Evolutionary conservation across 2,329 filamentous ascomycete species (phyloP), one percentile per base, ranked within the genome.

Genomic region (Colletotrichum magnum): DNA sequence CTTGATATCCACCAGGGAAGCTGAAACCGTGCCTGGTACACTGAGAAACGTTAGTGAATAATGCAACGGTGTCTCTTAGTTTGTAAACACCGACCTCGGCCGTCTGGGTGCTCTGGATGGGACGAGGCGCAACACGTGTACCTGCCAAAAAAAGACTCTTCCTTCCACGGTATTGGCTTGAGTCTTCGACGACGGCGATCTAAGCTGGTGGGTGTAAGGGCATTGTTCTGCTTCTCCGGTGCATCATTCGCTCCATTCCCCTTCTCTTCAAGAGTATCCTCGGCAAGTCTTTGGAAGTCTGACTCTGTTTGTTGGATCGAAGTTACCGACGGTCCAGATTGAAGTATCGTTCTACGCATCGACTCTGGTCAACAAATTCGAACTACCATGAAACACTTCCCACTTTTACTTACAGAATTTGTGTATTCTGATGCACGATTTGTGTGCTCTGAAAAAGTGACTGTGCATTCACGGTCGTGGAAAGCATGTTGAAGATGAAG

Each of bases 1-100:
- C 43, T 6, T 3, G 62, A 56, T 2, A 69, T 4, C 67, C 67
- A 69, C 13, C 26, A 41, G 0, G 67, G 67, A 13, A 60, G 51
- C 21, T 69, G 67, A 4, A 67, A 12, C 0, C 62, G 57, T 7
- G 51, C 21, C 32, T 50, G 41, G 41, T 15, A 43, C 4, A 43
- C 41, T 43, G 41, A 6, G 41, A 5, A 43, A n/a, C 2, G 41
- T 43, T 43, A 43, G 41, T 43, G 13, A 15, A 43, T 5, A n/a
- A 2, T 1, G 1, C 6, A 13, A 6, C 41, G 5, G 41, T 7
- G 41, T 10, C 13, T 15, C 15, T 43, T 43, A 43, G 2, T 2
- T 4, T n/a, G 13, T n/a, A 2, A 10, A 10, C 16, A 1, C 41
- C 4, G 41, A 36, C 32, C 32, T 36, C 32, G 32, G 3, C 32